Evolutionary conservation across 805 yeast genomes (phyloP), one percentile per base, ranked within the genome.

Genomic region (Cyberlindnera mrakii): DNA sequence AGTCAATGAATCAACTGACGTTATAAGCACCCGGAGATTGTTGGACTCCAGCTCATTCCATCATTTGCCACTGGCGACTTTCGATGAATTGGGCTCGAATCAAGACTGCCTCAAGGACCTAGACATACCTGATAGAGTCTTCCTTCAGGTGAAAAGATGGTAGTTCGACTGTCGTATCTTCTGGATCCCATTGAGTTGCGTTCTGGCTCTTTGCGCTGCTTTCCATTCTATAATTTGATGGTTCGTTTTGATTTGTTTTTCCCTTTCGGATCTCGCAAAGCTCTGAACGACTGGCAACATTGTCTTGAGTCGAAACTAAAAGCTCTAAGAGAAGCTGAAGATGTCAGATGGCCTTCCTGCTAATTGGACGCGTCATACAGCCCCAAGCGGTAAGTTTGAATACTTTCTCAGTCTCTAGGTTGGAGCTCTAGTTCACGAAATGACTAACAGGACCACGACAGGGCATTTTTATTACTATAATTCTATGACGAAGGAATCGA

Each of bases 161-260:
- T 93, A 40, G 99, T 93, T 76, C 99, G 80, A 49, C 96, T 85
- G 69, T 93, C 99, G 88, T 93, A 93, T 78, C 99, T 82, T 84
- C 98, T 85, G 55, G 96, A 87, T 15, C 81, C 80, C 81, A 75
- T 76, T 41, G 37, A 43, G 32, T 13, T n/a, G 11, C 16, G n/a
- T 16, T 27, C 14, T 25, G 14, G 17, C 16, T 27, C 15, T 14
- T 37, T 37, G 3, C 6, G 30, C 13, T 34, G 20, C 11, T 15
- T 27, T 16, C 30, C 30, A 16, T 15, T 35, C 25, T 14, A 10
- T 37, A 33, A n/a, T 37, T 14, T 4, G 15, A 34, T 13, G 25
- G 19, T 19, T 18, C 35, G 25, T 13, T 33, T 6, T 18, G 13
- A 15, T 33, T 33, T 33, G 35, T 5, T 23, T 23, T 23, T 23